A percentile compares a stretch with the other conserved stretches of the same genome.
Conservation (phyloP, 2,329 filamentous ascomycete genomes). For the Sphaerostilbella broomeana region DNA sequence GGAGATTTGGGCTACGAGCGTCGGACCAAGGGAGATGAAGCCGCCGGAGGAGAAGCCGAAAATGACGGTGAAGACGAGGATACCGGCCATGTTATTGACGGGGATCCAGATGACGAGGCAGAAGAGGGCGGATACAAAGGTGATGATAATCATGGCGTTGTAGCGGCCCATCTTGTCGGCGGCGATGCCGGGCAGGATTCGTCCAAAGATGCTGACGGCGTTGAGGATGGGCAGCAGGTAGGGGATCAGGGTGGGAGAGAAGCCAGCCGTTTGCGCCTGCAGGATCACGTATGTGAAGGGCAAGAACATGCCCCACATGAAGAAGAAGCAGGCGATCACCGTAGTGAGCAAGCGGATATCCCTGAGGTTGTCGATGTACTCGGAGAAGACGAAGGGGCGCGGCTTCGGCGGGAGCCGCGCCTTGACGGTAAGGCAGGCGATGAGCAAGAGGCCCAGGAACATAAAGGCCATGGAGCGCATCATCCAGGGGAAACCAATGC, state of each 20-base stretch:
- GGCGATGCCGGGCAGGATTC: slow-evolving; percentile 43
- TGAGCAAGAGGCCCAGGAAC: slow-evolving; percentile 32
- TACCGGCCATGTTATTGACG: slow-evolving; percentile 44
- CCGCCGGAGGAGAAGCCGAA: slow-evolving; percentile 65
- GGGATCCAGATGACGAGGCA: slow-evolving; percentile 44
- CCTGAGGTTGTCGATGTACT: slow-evolving; percentile 40
- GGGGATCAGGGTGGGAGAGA: slow-evolving; percentile 34
- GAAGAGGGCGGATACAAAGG: slow-evolving; percentile 40
- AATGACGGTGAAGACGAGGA: slow-evolving; percentile 58
- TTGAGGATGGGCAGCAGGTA: slow-evolving; percentile 54
- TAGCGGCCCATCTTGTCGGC: slow-evolving; percentile 41
- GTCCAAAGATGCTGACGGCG: slow-evolving; percentile 44
- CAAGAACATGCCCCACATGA: slow-evolving; percentile 50
- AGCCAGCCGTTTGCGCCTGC: slow-evolving; percentile 39
- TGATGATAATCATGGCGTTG: slow-evolving; percentile 47
- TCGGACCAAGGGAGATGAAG: slow-evolving; percentile 56
- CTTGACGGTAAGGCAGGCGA: slow-evolving; percentile 32
- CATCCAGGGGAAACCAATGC: slow-evolving; percentile 41
- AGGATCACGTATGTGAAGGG: slow-evolving; percentile 48
- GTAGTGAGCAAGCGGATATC: slow-evolving; percentile 41
- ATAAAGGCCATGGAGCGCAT: slow-evolving; percentile 42
- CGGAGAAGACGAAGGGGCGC: slow-evolving; percentile 36
- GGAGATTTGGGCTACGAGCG: slow-evolving; percentile 63
- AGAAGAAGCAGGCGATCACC: slow-evolving; percentile 43
- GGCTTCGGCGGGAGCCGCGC: slow-evolving; percentile 40